phyloP scores from a whole-genome alignment of 345 rosid species.

The Melastoma malabathricum region DNA sequence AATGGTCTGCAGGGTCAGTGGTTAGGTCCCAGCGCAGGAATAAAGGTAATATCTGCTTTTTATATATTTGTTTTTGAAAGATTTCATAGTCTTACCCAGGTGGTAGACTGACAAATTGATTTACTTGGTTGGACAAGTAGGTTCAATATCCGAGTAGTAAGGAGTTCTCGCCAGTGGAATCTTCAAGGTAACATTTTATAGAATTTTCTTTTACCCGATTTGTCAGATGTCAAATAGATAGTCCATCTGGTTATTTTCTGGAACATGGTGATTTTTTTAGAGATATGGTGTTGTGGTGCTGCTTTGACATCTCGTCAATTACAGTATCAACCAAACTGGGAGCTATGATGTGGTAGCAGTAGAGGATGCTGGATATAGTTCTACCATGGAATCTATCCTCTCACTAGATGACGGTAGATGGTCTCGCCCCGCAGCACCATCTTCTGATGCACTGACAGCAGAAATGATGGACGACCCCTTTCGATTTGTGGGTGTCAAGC shows the following conservation, averaged over 20 bases:
- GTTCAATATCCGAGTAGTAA: slow-evolving; percentile 52
- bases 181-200: slow-evolving; percentile 27
- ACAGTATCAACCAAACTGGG: slow-evolving; percentile 41
- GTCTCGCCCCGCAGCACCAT: slow-evolving; percentile 38
- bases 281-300: slow-evolving; percentile 4
- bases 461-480: slow-evolving; percentile 73
- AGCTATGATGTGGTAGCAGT: slow-evolving; percentile 22
- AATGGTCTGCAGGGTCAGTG: slow-evolving; percentile 80
- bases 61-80: neutral
- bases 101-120: neutral
- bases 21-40: slow-evolving; percentile 63
- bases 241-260: slow-evolving; percentile 1
- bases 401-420: slow-evolving; percentile 93
- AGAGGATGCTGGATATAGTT: slow-evolving; percentile 26
- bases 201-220: neutral
- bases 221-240: too few species aligned
- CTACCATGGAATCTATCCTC: slow-evolving; percentile 68
- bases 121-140: slow-evolving; percentile 8
- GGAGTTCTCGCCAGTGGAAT: slow-evolving; percentile 34
- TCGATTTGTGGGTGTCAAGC: slow-evolving; percentile 58
- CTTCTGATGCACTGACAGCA: slow-evolving; percentile 23
- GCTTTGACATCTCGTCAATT: slow-evolving; percentile 14
- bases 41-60: slow-evolving; percentile 41
- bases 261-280: too few species aligned
- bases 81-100: neutral